Percentiles rank a stretch among this genome's conserved stretches.
Conservation (phyloP, 1,284 basidiomycete species). For the Exsudoporus floridanus region DNA sequence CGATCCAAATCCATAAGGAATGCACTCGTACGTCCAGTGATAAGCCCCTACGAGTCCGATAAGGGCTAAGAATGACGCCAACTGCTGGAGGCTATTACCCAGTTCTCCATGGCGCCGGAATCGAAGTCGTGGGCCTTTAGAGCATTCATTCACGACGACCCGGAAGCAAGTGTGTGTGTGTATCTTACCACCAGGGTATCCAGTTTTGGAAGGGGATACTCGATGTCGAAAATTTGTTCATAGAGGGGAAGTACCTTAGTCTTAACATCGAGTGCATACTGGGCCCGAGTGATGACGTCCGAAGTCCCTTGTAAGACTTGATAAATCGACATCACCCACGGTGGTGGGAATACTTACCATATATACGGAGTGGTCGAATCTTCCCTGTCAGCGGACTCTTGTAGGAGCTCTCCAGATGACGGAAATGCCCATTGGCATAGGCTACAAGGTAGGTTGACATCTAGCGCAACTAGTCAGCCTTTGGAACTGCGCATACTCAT, state of each 20-base stretch:
- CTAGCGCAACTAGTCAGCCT: slow-evolving; percentile 18
- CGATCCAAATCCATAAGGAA: slow-evolving; percentile 83
- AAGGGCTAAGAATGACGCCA: background rate
- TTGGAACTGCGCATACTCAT: background rate
- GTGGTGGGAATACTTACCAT: slow-evolving; percentile 48
- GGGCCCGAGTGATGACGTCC: slow-evolving; percentile 80
- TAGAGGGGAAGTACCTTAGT: slow-evolving; percentile 87
- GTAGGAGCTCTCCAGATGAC: slow-evolving; percentile 74
- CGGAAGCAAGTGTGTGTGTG: background rate
- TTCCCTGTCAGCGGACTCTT: slow-evolving; percentile 81
- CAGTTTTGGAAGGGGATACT: slow-evolving; percentile 90
- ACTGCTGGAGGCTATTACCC: slow-evolving; percentile 41
- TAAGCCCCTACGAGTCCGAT: slow-evolving; percentile 60
- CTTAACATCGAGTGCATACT: slow-evolving; percentile 89
- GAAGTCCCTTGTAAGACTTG: slow-evolving; percentile 62
- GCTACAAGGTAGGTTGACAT: slow-evolving; percentile 94
- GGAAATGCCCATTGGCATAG: slow-evolving; percentile 85
- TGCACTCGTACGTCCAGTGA: slow-evolving; percentile 84
- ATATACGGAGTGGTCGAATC: slow-evolving; percentile 82
- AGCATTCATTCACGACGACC: background rate
- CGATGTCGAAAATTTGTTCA: slow-evolving; percentile 89
- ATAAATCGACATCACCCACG: background rate
- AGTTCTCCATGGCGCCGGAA: slow-evolving; percentile 94
- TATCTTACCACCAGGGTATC: slow-evolving; percentile 76
- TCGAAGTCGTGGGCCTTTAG: slow-evolving; percentile 80